Conservation (phyloP, 495 filamentous ascomycete genomes). For the Clohesyomyces aquaticus region DNA sequence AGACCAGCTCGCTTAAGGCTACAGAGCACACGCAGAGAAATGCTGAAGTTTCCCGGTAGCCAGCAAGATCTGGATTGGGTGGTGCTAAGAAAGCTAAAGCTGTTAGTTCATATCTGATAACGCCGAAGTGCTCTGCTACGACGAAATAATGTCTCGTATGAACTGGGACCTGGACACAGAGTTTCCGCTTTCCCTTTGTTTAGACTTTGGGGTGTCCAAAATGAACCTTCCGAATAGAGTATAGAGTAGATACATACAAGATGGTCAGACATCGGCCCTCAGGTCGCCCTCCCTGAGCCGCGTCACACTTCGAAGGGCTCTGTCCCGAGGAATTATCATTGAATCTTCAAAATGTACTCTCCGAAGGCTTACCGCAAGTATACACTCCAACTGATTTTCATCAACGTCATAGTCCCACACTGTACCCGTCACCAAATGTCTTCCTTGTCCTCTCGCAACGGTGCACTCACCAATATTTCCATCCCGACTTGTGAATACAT, state of each 20-base stretch:
- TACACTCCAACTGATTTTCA: background rate
- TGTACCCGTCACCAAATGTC: too few relatives aligned
- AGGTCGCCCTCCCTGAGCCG: too few relatives aligned
- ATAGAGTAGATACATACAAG: background rate
- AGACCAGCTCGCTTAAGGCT: slow-evolving; percentile 20
- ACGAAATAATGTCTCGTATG: background rate
- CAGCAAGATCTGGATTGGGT: background rate
- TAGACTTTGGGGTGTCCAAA: background rate
- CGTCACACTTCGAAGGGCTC: background rate
- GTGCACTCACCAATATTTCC: too few relatives aligned
- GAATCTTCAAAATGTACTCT: background rate
- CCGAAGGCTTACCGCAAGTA: background rate
- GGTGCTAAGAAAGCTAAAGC: slow-evolving; percentile 15
- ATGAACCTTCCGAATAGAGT: background rate
- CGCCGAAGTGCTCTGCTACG: background rate
- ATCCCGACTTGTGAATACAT: too few relatives aligned
- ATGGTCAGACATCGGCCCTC: background rate
- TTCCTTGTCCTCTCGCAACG: too few relatives aligned
- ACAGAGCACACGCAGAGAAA: background rate
- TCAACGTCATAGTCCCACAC: background rate
- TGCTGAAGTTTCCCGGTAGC: slow-evolving; percentile 22
- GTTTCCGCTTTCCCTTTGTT: background rate
- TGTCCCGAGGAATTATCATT: background rate
- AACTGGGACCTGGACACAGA: background rate
- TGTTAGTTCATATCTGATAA: background rate